phyloP scores from a whole-genome alignment of 2,329 filamentous ascomycete genomes.

The Diaporthe ampelina region DNA sequence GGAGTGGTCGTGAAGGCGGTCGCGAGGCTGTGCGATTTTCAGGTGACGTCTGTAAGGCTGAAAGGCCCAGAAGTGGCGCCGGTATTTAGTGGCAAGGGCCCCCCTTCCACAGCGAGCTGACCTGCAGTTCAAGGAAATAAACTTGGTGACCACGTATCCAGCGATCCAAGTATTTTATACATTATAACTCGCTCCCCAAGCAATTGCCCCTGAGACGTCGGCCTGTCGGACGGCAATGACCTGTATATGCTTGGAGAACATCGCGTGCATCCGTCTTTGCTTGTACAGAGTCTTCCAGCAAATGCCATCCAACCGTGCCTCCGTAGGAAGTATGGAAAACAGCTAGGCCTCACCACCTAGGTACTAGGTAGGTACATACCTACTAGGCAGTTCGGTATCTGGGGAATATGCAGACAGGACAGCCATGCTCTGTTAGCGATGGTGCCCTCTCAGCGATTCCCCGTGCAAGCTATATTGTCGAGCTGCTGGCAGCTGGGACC shows the following conservation, averaged over 20 bases:
- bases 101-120: conserved; percentile 6
- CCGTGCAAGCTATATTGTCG: neutral
- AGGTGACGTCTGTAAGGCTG: conserved; percentile 39
- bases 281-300: neutral
- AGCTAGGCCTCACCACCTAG: too few relatives aligned
- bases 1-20: neutral
- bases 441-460: too few relatives aligned
- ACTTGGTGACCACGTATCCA: neutral
- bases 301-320: too few relatives aligned
- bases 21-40: conserved; percentile 31
- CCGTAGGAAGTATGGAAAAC: too few relatives aligned
- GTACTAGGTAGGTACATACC: too few relatives aligned
- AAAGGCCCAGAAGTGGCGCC: conserved; percentile 23
- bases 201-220: neutral
- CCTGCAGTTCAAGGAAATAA: neutral
- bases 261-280: neutral
- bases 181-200: neutral
- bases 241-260: neutral
- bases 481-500: conserved; percentile 17
- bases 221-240: too few relatives aligned
- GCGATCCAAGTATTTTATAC: neutral
- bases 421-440: too few relatives aligned
- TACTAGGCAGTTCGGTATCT: too few relatives aligned
- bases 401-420: too few relatives aligned
- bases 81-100: conserved; percentile 22